Percentiles rank a stretch among this genome's conserved stretches.
Evolutionary conservation across 1,284 basidiomycete species (phyloP).

Genomic region (Schizopora paradoxa): DNA sequence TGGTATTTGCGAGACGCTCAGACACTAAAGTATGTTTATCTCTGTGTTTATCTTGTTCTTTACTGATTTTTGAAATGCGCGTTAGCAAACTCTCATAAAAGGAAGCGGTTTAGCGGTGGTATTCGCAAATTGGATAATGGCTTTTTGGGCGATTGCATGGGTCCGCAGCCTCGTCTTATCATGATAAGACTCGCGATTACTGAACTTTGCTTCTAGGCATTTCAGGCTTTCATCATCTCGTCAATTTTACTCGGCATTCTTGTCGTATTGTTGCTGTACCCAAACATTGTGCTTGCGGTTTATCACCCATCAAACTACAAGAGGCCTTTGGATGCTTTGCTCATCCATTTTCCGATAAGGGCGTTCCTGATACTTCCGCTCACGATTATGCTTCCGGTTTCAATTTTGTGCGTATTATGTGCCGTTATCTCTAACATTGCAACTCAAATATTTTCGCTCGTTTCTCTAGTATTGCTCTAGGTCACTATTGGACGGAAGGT

Average conservation of each 20-base stretch:
- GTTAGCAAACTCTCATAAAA: constrained; percentile 58
- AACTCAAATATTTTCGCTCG: neutral
- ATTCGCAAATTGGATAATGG: constrained; percentile 78
- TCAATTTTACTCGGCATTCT: constrained; percentile 60
- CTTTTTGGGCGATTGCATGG: constrained; percentile 79
- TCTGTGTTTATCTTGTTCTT: neutral
- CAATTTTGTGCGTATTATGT: constrained; percentile 40
- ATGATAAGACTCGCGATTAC: neutral
- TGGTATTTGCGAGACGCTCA: constrained; percentile 63
- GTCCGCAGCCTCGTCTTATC: constrained; percentile 34
- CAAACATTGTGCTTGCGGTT: constrained; percentile 60
- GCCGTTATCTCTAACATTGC: constrained; percentile 41
- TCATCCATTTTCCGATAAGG: constrained; percentile 70
- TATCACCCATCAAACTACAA: constrained; percentile 54
- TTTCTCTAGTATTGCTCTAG: constrained; percentile 49
- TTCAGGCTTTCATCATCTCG: constrained; percentile 55
- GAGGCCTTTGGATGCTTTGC: constrained; percentile 56
- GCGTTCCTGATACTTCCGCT: constrained; percentile 61
- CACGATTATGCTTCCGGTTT: constrained; percentile 42
- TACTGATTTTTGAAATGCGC: constrained; percentile 3
- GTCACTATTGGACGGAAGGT: constrained; percentile 39
- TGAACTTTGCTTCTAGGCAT: constrained; percentile 35
- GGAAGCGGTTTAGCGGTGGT: constrained; percentile 78
- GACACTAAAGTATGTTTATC: constrained; percentile 66
- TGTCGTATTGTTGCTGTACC: constrained; percentile 55